phyloP scores from a whole-genome alignment of 108 stramenopile genomes.

The Epithemia pelagica region DNA sequence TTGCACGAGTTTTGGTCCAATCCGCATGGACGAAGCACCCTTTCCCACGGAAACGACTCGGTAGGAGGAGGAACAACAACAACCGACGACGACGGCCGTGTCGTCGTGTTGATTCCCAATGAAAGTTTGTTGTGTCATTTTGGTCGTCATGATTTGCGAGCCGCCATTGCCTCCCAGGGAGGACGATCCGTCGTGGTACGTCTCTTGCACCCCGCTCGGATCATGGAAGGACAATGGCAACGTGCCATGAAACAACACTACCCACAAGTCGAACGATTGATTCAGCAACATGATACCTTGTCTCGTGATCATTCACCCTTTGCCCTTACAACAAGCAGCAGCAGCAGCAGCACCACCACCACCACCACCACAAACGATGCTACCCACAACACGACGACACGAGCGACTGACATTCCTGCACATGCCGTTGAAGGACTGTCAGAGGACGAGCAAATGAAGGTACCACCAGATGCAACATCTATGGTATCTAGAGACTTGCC shows the following conservation, averaged over 20 bases:
- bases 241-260: slow-evolving; percentile 28
- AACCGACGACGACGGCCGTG: background rate
- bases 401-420: no score
- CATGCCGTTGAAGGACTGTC: background rate
- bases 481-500: background rate
- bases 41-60: background rate
- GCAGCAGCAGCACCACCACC: no score
- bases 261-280: slow-evolving; percentile 22
- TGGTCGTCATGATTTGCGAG: slow-evolving; percentile 54
- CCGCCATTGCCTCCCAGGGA: slow-evolving; percentile 42
- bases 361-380: no score
- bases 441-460: background rate
- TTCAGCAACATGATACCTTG: slow-evolving; percentile 15
- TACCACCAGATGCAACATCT: background rate
- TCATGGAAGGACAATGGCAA: slow-evolving; percentile 63
- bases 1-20: slow-evolving; percentile 36
- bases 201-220: slow-evolving; percentile 22
- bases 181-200: slow-evolving; percentile 27
- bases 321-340: slow-evolving; percentile 9
- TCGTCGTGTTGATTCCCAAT: slow-evolving; percentile 36
- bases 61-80: background rate
- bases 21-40: background rate
- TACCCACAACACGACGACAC: no score
- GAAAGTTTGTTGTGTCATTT: slow-evolving; percentile 52
- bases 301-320: slow-evolving; percentile 6